Base-by-base conservation (phyloP, 371 early-diverging fungal species). In the Mucor mucedo region DNA sequence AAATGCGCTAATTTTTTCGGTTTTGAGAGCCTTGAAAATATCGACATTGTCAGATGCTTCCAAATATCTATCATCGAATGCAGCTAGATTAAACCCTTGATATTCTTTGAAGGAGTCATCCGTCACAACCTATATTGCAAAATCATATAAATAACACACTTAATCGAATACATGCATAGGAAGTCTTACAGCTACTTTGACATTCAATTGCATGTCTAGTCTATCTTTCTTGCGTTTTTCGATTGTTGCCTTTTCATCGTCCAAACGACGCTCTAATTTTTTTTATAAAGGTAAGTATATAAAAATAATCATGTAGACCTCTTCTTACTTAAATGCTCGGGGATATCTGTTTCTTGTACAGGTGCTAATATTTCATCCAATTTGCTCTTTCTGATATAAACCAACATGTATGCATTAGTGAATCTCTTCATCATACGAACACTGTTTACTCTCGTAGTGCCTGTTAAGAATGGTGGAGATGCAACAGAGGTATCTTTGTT, bases 401-500 rank as follows among this genome's bases (percentile, higher is more conserved):
- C 97, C 74, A 97, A 78, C 96, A 98, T 97, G 80, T 98, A 97
- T 1, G 98, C 98, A 71, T 95, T 98, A 1, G 96, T 95, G 64
- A 92, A 94, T 10, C 93, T 88, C 70, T 90, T 94, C 47, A 73
- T 62, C 39, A 62, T 48, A 16, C 84, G 77, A 39, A 58, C 60
- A 42, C 52, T 69, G 49, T 63, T 73, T n/a, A 66, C 60, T 68
- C 59, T 52, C 3, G 60, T 60, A 38, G 45, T 65, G 16, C 52
- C 29, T 28, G 52, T 69, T 14, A 62, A 60, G 42, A 63, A 53
- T 28, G 52, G 58, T 29, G 63, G 54, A 68, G 70, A 64, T 68
- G 70, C 28, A 32, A 55, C 4, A 30, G 55, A 13, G 59, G 44
- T 44, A 44, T 44, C 44, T 16, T 53, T 47, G 13, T 48, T 40